Evolutionary conservation across 768 basidiomycete genomes (phyloP).

Genomic region (Mycena pura): DNA sequence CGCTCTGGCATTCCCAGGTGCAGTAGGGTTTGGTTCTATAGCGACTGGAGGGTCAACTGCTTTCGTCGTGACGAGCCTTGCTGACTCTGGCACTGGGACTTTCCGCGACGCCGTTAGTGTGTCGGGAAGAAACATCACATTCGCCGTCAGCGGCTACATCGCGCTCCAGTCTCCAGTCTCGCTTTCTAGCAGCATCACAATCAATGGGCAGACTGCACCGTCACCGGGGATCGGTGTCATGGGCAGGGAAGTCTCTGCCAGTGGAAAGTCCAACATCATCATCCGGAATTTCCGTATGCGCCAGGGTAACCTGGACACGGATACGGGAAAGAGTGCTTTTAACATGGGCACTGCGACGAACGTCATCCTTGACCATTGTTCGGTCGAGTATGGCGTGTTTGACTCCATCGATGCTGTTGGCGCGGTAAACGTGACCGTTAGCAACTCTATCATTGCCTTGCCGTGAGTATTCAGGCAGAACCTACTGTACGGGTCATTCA

Average conservation of each 20-base stretch:
- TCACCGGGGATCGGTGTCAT: conserved; percentile 30
- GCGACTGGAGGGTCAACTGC: conserved; percentile 30
- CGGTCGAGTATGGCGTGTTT: conserved; percentile 28
- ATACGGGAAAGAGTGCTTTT: conserved; percentile 30
- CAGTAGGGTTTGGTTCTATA: conserved; percentile 32
- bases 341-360: conserved; percentile 31
- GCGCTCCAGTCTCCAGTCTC: conserved; percentile 29
- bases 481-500: too few species aligned
- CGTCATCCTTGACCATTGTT: conserved; percentile 31
- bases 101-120: conserved; percentile 28
- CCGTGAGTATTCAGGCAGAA: too few species aligned
- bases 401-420: conserved; percentile 31
- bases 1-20: conserved; percentile 29
- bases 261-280: conserved; percentile 28
- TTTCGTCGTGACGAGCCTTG: conserved; percentile 29
- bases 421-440: conserved; percentile 30
- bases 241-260: conserved; percentile 30
- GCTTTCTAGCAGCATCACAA: conserved; percentile 27
- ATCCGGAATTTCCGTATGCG: conserved; percentile 30
- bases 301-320: conserved; percentile 29
- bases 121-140: conserved; percentile 31
- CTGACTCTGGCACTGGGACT: conserved; percentile 31
- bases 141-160: conserved; percentile 32
- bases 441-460: conserved; percentile 29
- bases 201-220: conserved; percentile 33